These are phyloP conservation scores for Ophiostoma montium DNA, from an alignment of 2,329 filamentous ascomycete genomes.

Conservation along the genomic window DNA sequence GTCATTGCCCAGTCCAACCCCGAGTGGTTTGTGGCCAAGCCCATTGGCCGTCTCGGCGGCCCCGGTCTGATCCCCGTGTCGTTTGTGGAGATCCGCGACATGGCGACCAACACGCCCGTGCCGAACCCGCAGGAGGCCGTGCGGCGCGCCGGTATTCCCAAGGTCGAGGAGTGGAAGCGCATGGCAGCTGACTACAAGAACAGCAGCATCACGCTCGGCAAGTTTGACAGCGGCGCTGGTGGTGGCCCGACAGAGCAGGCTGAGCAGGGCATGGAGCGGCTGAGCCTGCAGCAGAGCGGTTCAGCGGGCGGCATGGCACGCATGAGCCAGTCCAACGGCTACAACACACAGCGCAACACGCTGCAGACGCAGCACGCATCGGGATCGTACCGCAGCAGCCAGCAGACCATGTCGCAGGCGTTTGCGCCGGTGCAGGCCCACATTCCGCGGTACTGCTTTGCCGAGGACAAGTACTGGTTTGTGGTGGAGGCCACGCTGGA, in stretches of 20 bases:
- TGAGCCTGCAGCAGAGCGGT: constrained; percentile 53
- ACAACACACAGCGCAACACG: constrained; percentile 17
- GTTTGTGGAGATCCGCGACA: constrained; percentile 92
- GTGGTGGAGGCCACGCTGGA: constrained; percentile 85
- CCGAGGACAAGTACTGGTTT: constrained; percentile 98
- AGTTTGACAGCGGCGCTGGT: constrained; percentile 50
- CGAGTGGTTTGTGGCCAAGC: constrained; percentile 98
- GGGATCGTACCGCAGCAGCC: constrained; percentile 15
- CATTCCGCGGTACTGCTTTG: constrained; percentile 88
- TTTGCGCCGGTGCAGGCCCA: constrained; percentile 68
- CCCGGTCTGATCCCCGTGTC: constrained; percentile 92
- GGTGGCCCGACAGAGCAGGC: constrained; percentile 32
- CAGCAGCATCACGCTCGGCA: constrained; percentile 90
- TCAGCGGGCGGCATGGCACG: constrained; percentile 22
- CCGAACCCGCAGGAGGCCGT: constrained; percentile 75
- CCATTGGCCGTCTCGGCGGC: constrained; percentile 91
- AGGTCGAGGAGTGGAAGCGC: constrained; percentile 98
- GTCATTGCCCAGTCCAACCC: constrained; percentile 97
- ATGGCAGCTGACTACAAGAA: constrained; percentile 99
- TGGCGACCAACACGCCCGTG: constrained; percentile 73
- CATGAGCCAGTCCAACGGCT: constrained; percentile 27
- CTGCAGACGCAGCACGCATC: constrained; percentile 18
- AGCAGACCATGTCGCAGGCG: constrained; percentile 38
- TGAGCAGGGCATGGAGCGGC: constrained; percentile 58
- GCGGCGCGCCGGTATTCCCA: constrained; percentile 74